A percentile compares a stretch with the other conserved stretches of the same genome.
Evolutionary conservation across 2,329 filamentous ascomycete species (phyloP).

Genomic region (Alternaria sp.): DNA sequence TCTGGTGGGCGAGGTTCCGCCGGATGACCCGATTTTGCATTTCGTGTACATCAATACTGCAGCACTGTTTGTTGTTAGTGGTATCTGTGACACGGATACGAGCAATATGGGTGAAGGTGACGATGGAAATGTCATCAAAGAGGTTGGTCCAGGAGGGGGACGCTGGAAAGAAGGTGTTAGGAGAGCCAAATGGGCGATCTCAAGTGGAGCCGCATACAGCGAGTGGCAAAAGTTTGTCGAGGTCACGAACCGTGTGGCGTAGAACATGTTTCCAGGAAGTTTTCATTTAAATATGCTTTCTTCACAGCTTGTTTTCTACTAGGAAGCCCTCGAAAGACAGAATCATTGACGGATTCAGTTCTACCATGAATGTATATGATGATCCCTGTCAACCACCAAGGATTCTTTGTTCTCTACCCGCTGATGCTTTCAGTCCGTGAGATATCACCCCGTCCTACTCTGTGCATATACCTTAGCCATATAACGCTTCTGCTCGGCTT

Average conservation of each 20-base stretch:
- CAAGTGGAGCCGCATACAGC: constrained; percentile 84
- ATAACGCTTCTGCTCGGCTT: not conserved
- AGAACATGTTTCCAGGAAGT: not conserved
- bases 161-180: constrained; percentile 96
- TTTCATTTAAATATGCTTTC: not conserved
- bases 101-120: constrained; percentile 83
- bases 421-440: not conserved
- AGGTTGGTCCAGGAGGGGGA: constrained; percentile 83
- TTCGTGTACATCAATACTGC: constrained; percentile 96
- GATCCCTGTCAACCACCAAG: not conserved
- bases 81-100: constrained; percentile 82
- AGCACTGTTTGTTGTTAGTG: constrained; percentile 83
- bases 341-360: too few relatives aligned
- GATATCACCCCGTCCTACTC: not conserved
- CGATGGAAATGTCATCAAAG: constrained; percentile 79
- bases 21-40: constrained; percentile 84
- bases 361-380: not conserved
- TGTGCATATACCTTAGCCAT: not conserved
- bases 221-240: constrained; percentile 86
- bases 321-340: too few relatives aligned
- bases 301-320: not conserved
- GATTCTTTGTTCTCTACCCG: not conserved
- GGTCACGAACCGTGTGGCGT: constrained; percentile 68
- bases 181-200: constrained; percentile 85
- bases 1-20: constrained; percentile 73